These are phyloP conservation scores for Solanum etuberosum DNA, from an alignment of 257 asterid genomes.

Conservation along the genomic window DNA sequence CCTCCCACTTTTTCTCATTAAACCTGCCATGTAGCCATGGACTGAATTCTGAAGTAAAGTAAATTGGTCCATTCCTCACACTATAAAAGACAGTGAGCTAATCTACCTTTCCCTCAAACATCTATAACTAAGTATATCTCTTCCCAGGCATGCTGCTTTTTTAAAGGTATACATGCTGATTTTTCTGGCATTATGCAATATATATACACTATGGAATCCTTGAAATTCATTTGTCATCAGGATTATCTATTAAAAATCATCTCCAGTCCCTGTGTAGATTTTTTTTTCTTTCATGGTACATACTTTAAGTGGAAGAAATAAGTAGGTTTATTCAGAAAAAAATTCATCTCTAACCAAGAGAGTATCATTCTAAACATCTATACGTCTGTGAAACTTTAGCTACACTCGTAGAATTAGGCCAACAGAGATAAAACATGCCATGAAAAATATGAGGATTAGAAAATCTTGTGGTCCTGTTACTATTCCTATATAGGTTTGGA, in stretches of 20 bases:
- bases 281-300: not conserved
- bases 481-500: not conserved
- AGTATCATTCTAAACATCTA: not conserved
- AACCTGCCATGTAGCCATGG: not conserved
- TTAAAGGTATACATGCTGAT: not conserved
- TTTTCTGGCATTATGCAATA: not conserved
- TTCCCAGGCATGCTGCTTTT: not conserved
- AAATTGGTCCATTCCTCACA: not conserved
- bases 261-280: not conserved
- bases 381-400: not conserved
- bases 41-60: not conserved
- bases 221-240: not conserved
- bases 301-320: not conserved
- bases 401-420: not conserved
- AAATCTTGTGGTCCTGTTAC: not conserved
- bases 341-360: not conserved
- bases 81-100: not conserved
- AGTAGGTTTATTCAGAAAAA: not conserved
- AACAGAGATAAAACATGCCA: not conserved
- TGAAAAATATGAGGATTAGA: not conserved
- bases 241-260: not conserved
- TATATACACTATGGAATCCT: not conserved
- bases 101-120: not conserved
- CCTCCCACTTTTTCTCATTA: not conserved
- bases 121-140: not conserved